These are phyloP conservation scores for Ceratobasidium sp. DNA, from an alignment of 1,284 basidiomycete species.

Conservation along the genomic window DNA sequence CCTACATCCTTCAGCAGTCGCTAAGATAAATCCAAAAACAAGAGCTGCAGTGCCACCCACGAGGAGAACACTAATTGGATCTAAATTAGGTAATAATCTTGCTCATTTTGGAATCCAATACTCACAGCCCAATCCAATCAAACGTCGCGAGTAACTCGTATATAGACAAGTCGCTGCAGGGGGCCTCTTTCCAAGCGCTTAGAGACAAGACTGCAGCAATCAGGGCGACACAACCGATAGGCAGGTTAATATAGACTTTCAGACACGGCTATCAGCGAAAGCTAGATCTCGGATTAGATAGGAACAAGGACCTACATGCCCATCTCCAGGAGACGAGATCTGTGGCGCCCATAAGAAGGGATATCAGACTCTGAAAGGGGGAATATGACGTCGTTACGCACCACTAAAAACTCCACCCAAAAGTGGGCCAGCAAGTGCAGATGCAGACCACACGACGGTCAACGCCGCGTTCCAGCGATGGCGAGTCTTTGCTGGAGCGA, in stretches of 20 bases:
- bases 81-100: constrained; percentile 31
- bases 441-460: constrained; percentile 83
- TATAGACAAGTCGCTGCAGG: constrained; percentile 8
- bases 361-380: background rate
- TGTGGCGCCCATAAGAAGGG: constrained; percentile 24
- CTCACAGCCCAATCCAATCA: constrained; percentile 80
- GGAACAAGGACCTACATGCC: constrained; percentile 68
- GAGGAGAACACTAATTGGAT: constrained; percentile 71
- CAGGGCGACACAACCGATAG: constrained; percentile 70
- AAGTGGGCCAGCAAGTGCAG: constrained; percentile 79
- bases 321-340: constrained; percentile 70
- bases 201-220: constrained; percentile 68
- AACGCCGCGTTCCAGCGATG: constrained; percentile 84
- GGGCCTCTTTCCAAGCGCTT: constrained; percentile 52
- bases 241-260: constrained; percentile 80
- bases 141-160: constrained; percentile 58
- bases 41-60: constrained; percentile 77
- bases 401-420: constrained; percentile 81
- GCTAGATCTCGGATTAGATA: constrained; percentile 18
- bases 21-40: constrained; percentile 80
- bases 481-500: constrained; percentile 71
- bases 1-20: constrained; percentile 73
- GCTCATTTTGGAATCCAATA: constrained; percentile 42
- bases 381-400: constrained; percentile 54
- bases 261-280: constrained; percentile 31